Evolutionary conservation across 148 eudicot species (phyloP).

Genomic region (Fagopyrum homotropicum): DNA sequence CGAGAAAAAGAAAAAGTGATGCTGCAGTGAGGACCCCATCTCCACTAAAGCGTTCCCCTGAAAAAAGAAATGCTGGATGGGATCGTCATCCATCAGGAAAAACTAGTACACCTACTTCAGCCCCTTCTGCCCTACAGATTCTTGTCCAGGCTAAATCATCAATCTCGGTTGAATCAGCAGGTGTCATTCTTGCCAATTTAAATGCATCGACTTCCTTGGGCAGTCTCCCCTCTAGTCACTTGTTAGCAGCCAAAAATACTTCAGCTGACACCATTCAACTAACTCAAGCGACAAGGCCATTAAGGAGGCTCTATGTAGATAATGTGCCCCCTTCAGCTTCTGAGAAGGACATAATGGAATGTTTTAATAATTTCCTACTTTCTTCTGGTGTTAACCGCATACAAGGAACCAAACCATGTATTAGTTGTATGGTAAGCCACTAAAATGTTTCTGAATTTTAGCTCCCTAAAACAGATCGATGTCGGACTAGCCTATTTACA

Average conservation of each 20-base stretch:
- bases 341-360: constrained; percentile 73
- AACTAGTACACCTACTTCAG: constrained; percentile 24
- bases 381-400: constrained; percentile 58
- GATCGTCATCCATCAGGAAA: constrained; percentile 50
- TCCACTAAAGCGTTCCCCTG: constrained; percentile 70
- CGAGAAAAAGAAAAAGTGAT: constrained; percentile 84
- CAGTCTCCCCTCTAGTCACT: constrained; percentile 30
- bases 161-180: constrained; percentile 29
- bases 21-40: constrained; percentile 84
- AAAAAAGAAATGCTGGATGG: constrained; percentile 68
- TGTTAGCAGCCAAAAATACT: constrained; percentile 33
- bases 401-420: constrained; percentile 74
- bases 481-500: not conserved
- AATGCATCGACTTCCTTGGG: constrained; percentile 28
- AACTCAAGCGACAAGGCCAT: constrained; percentile 95
- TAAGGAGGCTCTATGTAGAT: constrained; percentile 91
- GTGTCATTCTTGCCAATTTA: constrained; percentile 34
- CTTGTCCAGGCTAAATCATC: constrained; percentile 32
- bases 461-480: not conserved
- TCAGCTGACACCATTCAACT: constrained; percentile 80
- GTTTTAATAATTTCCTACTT: constrained; percentile 56
- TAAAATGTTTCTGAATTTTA: not conserved
- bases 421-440: constrained; percentile 84
- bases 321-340: constrained; percentile 70
- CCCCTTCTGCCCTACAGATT: constrained; percentile 34